Percentiles rank a stretch among this genome's conserved stretches.
Evolutionary conservation across 2,329 filamentous ascomycete genomes (phyloP).

Genomic region (Curvularia lunata): DNA sequence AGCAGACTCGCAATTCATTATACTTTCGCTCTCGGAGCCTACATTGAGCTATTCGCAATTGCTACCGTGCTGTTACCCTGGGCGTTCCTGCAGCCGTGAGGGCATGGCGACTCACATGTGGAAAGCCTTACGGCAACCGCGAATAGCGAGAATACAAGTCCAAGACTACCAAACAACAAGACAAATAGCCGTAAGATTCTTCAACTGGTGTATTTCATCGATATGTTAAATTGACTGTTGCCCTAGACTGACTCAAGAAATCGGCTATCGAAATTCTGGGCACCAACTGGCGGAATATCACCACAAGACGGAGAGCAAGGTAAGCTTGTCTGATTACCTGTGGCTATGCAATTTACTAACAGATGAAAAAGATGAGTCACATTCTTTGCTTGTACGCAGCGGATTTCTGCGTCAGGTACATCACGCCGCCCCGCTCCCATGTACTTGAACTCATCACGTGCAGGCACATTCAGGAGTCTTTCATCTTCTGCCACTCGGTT

Average conservation of each 20-base stretch:
- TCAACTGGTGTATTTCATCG: too few relatives aligned
- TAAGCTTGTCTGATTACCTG: not conserved
- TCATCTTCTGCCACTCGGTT: slow-evolving; percentile 85
- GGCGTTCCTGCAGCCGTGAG: slow-evolving; percentile 5
- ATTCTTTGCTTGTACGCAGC: slow-evolving; percentile 53
- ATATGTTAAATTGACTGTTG: not conserved
- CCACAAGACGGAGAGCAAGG: slow-evolving; percentile 57
- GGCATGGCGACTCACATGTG: slow-evolving; percentile 40
- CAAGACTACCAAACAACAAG: slow-evolving; percentile 23
- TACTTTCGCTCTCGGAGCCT: not conserved
- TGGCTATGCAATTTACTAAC: slow-evolving; percentile 9
- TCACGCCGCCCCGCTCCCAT: too few relatives aligned
- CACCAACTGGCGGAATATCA: slow-evolving; percentile 74
- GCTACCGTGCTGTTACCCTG: not conserved
- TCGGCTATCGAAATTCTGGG: slow-evolving; percentile 78
- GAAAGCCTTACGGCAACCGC: slow-evolving; percentile 26
- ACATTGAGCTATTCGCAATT: not conserved
- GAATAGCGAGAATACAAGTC: slow-evolving; percentile 10
- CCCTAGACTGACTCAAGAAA: slow-evolving; percentile 61
- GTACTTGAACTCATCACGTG: slow-evolving; percentile 30
- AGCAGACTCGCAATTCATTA: not conserved
- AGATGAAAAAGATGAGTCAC: slow-evolving; percentile 44
- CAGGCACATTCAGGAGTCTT: slow-evolving; percentile 89
- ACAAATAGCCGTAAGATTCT: slow-evolving; percentile 48
- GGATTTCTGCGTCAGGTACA: slow-evolving; percentile 55